Base-by-base conservation (phyloP, 164 flowering plant genomes). In the Santalum album region DNA sequence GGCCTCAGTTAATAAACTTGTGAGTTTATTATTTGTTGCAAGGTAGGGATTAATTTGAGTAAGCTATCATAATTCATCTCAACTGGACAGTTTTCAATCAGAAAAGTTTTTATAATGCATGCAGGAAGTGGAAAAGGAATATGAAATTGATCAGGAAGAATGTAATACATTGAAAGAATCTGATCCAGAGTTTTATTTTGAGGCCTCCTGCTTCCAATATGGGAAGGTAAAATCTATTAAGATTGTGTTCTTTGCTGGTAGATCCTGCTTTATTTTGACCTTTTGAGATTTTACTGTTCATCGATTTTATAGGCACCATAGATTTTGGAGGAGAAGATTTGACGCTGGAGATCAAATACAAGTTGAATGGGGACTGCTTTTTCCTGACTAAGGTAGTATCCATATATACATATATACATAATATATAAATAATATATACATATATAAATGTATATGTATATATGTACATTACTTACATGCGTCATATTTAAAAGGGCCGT, bases 311-410 rank as follows among this genome's bases (percentile, higher is more conserved):
- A 89, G 99, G 77, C 90, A 21, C 84, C 87, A 20, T 82, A 89
- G 54, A 47, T 59, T 27, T 82, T 97, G 6, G 96, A 85, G 60
- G 99, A 87, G 3, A 87, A 77, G 73, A 62, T 89, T 87, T 90
- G 69, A 94, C 99, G 0, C 59, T 83, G 67, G 97, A 94, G 84
- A 94, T 94, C 69, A 94, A 86, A 69, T 90, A 90, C 80, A 94
- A 94, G 84, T 94, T 21, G 99, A 90, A 72, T 66, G 97, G 49
- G 97, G 99, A 90, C 96, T 70, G 96, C 99, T 25, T 69, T n/a
- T 94, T 68, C 97, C 99, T 26, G 97, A 90, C 66, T 94, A 62
- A 79, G 65, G 70, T 66, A 27, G 7, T 20, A 4, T 12, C n/a
- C n/a, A n/a, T n/a, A n/a, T n/a, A n/a, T n/a, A n/a, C n/a, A n/a